These are phyloP conservation scores for Barnettozyma wickerhamii DNA, from an alignment of 805 yeast species.

Conservation along the genomic window DNA sequence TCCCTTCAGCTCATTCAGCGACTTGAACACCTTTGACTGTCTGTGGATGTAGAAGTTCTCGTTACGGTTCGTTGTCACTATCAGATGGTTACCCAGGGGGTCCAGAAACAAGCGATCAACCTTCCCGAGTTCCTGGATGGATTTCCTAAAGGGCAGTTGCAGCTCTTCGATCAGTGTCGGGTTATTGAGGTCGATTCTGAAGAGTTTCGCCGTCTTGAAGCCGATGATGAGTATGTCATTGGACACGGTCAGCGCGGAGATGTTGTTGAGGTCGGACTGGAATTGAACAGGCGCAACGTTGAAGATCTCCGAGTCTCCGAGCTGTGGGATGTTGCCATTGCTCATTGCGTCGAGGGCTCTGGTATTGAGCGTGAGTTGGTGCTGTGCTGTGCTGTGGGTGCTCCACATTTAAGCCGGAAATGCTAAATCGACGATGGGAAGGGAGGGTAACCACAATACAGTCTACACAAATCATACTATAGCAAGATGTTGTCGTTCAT, in stretches of 20 bases:
- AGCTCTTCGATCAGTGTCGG: constrained; percentile 54
- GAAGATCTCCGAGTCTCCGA: constrained; percentile 14
- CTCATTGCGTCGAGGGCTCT: neutral
- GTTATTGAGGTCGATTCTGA: constrained; percentile 58
- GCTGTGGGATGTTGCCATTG: neutral
- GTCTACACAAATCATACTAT: no score
- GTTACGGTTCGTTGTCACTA: constrained; percentile 41
- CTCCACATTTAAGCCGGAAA: no score
- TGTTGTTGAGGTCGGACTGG: constrained; percentile 41
- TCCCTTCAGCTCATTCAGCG: constrained; percentile 44
- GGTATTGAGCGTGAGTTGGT: no score
- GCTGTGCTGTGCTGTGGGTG: no score
- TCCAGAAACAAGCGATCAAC: constrained; percentile 42
- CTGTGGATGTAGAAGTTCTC: constrained; percentile 46
- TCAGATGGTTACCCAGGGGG: constrained; percentile 46
- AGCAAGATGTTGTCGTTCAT: no score
- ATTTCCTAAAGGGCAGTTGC: constrained; percentile 29
- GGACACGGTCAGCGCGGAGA: constrained; percentile 48
- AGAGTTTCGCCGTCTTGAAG: constrained; percentile 46
- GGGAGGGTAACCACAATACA: no score
- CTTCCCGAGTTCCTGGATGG: constrained; percentile 24
- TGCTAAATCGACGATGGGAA: no score
- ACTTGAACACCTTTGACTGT: constrained; percentile 36
- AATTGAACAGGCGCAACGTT: constrained; percentile 44
- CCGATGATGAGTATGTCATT: constrained; percentile 55